phyloP scores from a whole-genome alignment of 805 yeast genomes.

The Pichia rugopelliculosa region DNA sequence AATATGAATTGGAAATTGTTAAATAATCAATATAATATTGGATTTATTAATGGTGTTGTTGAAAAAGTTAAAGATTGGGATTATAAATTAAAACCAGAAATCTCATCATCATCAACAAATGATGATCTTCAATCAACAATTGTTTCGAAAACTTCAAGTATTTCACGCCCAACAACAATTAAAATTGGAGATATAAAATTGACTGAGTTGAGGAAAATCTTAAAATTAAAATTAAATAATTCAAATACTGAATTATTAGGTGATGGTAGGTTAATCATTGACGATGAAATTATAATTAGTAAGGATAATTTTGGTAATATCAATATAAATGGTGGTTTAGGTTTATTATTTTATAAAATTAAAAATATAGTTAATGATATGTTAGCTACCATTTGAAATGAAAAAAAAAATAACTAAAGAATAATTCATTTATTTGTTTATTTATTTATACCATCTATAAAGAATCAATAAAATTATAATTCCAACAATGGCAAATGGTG shows the following conservation, averaged over 20 bases:
- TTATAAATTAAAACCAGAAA: conserved; percentile 6
- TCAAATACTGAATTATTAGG: conserved; percentile 83
- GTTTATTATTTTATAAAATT: conserved; percentile 65
- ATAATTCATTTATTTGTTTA: not conserved
- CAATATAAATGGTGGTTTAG: conserved; percentile 63
- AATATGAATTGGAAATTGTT: conserved; percentile 76
- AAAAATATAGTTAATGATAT: conserved; percentile 62
- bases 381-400: conserved; percentile 58
- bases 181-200: conserved; percentile 78
- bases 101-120: not conserved
- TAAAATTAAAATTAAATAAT: conserved; percentile 45
- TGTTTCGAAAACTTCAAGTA: not conserved
- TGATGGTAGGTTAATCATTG: conserved; percentile 86
- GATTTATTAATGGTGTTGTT: conserved; percentile 72
- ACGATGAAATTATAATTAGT: conserved; percentile 64
- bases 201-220: conserved; percentile 61
- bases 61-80: conserved; percentile 13
- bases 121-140: too few relatives aligned
- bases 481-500: conserved; percentile 72
- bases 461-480: conserved; percentile 67
- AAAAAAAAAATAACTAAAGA: not conserved
- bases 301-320: conserved; percentile 78
- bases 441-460: conserved; percentile 60
- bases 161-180: not conserved
- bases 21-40: conserved; percentile 72